These are phyloP conservation scores for Mycena maculata DNA, from an alignment of 768 basidiomycete genomes.

Conservation along the genomic window DNA sequence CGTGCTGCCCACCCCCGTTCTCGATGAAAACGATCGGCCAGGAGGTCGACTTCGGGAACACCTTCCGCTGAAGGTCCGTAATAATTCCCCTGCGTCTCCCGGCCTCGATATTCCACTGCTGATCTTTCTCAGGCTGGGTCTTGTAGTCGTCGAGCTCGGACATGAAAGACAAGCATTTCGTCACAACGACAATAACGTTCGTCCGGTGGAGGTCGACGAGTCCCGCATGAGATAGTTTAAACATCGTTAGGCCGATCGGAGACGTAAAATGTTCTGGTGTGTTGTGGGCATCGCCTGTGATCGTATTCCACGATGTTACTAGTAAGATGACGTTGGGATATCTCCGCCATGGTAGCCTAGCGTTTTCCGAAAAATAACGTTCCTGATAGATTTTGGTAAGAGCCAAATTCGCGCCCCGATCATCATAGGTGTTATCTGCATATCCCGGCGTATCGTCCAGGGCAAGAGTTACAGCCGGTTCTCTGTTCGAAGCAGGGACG, in stretches of 20 bases:
- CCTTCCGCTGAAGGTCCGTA: slow-evolving; percentile 12
- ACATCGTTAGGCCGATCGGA: slow-evolving; percentile 11
- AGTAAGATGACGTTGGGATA: slow-evolving; percentile 19
- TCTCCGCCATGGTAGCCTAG: slow-evolving; percentile 4
- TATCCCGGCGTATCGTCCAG: slow-evolving; percentile 8
- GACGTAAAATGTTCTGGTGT: slow-evolving; percentile 12
- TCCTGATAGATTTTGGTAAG: not conserved
- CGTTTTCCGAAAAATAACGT: slow-evolving; percentile 1
- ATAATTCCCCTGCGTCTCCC: slow-evolving; percentile 4
- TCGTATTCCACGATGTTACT: slow-evolving; percentile 17
- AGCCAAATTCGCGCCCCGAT: not conserved
- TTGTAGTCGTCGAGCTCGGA: slow-evolving; percentile 15
- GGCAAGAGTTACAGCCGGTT: not conserved
- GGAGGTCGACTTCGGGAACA: slow-evolving; percentile 3
- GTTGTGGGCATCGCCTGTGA: slow-evolving; percentile 17
- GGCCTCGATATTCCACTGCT: slow-evolving; percentile 15
- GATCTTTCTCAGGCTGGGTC: slow-evolving; percentile 9
- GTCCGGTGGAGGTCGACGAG: slow-evolving; percentile 10
- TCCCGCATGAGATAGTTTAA: slow-evolving; percentile 5
- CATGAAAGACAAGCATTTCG: slow-evolving; percentile 15
- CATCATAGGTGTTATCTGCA: not conserved
- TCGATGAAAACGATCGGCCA: slow-evolving; percentile 19
- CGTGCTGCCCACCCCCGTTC: slow-evolving; percentile 14
- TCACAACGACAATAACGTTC: slow-evolving; percentile 20
- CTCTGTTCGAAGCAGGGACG: not conserved